Evolutionary conservation across 305 asterid genomes (phyloP), one percentile per base, ranked within the genome.

Genomic region (Fraxinus angustifolia): DNA sequence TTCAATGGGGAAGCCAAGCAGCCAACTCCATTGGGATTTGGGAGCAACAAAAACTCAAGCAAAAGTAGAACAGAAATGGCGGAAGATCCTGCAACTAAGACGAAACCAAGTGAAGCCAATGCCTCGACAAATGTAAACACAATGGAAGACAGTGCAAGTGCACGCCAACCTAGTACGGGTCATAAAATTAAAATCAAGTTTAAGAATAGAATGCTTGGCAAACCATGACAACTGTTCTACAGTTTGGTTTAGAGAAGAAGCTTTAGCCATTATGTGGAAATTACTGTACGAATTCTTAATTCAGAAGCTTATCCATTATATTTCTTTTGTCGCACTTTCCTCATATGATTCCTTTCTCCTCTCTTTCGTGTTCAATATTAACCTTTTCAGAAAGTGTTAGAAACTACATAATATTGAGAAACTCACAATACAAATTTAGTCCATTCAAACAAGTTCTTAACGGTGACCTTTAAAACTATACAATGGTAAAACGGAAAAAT

Each of bases 171-270:
- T 81, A 83, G 83, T 35, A 42, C 92, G 3, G 87, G 96, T 12
- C 91, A 89, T 81, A 95, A 92, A 83, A 85, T 95, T 42, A 93
- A 91, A 84, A 95, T 95, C 83, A 92, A 89, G 90, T 88, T 95
- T 60, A 95, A 91, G 89, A 91, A 87, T 81, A 87, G 96, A 82
- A 88, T 91, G 85, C 87, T 90, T 75, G 90, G 90, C 77, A 91
- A 90, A 83, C 81, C 84, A 30, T 88, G 85, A 81, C 16, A 31
- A 58, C 26, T 60, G 77, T 76, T 35, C 17, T 78, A 31, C 19
- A 14, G 75, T 65, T 73, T 34, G 78, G 50, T 72, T 62, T 76
- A 62, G 75, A 58, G 30, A 5, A 58, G 28, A 1, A 19, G 30
- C 68, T 58, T n/a, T 58, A 58, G 30, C 58, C 35, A 11, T 40